These are phyloP conservation scores for Pythium periplocum DNA, from an alignment of 352 stramenopile genomes.

Conservation along the genomic window DNA sequence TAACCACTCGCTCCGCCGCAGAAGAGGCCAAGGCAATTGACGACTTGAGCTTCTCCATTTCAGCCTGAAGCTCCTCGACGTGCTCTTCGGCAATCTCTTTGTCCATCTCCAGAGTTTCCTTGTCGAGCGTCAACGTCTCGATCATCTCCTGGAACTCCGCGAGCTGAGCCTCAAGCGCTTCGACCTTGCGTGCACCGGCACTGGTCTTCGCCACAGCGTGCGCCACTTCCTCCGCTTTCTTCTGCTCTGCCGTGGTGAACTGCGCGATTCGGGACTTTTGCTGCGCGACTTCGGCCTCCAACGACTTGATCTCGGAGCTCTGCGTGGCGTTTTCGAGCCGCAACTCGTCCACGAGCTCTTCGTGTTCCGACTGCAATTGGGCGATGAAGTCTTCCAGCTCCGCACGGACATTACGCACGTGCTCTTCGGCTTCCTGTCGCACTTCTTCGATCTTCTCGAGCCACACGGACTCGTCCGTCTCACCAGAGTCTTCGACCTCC, in stretches of 20 bases:
- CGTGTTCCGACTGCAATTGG: conserved; percentile 41
- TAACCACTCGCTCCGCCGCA: conserved; percentile 34
- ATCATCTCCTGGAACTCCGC: conserved; percentile 78
- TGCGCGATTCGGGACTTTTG: conserved; percentile 59
- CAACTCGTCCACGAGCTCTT: conserved; percentile 51
- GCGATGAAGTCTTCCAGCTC: conserved; percentile 68
- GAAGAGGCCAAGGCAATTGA: conserved; percentile 42
- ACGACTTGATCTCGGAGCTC: conserved; percentile 44
- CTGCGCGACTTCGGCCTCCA: conserved; percentile 65
- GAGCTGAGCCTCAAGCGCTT: conserved; percentile 58
- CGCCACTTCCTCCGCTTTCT: conserved; percentile 73
- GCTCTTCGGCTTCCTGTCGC: conserved; percentile 50
- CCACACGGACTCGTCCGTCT: conserved; percentile 25
- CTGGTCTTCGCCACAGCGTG: conserved; percentile 65
- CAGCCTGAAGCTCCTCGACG: conserved; percentile 60
- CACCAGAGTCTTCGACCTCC: conserved; percentile 24
- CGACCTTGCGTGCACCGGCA: conserved; percentile 59
- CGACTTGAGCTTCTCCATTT: conserved; percentile 74
- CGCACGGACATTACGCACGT: conserved; percentile 44
- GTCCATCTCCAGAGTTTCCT: conserved; percentile 86
- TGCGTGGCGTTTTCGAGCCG: conserved; percentile 56
- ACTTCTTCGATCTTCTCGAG: conserved; percentile 49
- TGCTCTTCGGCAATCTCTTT: conserved; percentile 86
- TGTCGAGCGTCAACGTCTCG: conserved; percentile 82
- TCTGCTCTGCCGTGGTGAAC: conserved; percentile 67